Base-by-base conservation (phyloP, 306 rosid species). In the Parietaria judaica region DNA sequence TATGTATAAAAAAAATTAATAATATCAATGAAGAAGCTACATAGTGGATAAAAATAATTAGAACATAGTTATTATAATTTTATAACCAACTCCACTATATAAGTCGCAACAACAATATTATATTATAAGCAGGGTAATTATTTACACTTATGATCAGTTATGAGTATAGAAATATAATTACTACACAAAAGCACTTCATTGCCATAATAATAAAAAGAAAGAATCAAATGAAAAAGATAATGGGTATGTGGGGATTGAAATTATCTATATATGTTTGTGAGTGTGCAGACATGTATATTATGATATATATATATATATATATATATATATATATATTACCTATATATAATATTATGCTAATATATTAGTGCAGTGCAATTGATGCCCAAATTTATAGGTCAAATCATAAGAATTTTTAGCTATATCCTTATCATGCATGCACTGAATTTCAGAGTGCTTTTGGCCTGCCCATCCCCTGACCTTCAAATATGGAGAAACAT, bases 361-460 rank as follows among this genome's bases (percentile, higher is more conserved):
- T 23, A 52, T 6, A 52, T 52, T 41, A 41, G 45, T 7, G 39
- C 13, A 9, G 41, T 11, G n/a, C 6, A 9, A 8, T 55, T 35
- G 3, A 34, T 55, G 41, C n/a, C 34, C 59, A 55, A 55, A 58
- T 13, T 58, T 58, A 41, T 14, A 59, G 63, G 50, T 50, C 50
- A 59, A 59, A 59, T 59, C 51, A 59, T 59, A 41, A 59, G 50
- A 34, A 8, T 41, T 44, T 41, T 16, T 59, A 59, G 36, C 63
- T 39, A 43, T 35, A 55, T 41, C 45, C 9, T 41, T 41, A 41
- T 41, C 14, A 49, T 49, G 53, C 53, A 49, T 49, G 41, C 59
- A 17, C 8, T 62, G n/a, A 14, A 49, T 49, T 1, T 11, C 6
- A 5, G 9, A 41, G 45, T 8, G 45, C 45, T 41, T 41, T 41